These are phyloP conservation scores for Naegleria gruberi DNA, from an alignment of 208 protist species.

Conservation along the genomic window DNA sequence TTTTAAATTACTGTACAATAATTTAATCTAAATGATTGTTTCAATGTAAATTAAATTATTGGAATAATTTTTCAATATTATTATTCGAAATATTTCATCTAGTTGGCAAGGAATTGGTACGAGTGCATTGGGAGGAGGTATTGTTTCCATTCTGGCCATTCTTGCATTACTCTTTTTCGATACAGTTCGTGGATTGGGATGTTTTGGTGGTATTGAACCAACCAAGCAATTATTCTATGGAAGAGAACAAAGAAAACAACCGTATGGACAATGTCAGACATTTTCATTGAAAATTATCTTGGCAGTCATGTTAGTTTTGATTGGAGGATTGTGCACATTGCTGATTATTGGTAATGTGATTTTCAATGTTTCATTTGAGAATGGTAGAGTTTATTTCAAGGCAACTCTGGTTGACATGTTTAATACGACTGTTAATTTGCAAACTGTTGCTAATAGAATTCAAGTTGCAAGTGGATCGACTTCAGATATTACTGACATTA, in stretches of 20 bases:
- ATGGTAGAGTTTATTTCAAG: neutral
- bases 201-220: neutral
- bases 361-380: neutral
- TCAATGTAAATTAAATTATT: too few species aligned
- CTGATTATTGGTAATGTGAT: neutral
- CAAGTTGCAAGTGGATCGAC: neutral
- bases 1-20: neutral
- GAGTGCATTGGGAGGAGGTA: neutral
- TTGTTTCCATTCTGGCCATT: neutral
- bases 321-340: neutral
- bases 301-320: neutral
- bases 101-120: constrained; percentile 7
- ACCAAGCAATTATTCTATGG: neutral
- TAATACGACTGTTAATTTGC: neutral
- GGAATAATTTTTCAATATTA: too few species aligned
- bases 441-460: neutral
- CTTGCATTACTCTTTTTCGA: neutral
- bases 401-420: neutral
- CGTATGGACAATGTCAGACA: neutral
- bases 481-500: neutral
- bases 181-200: neutral
- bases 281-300: neutral
- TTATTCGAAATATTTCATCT: too few species aligned
- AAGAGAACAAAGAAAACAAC: neutral
- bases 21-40: too few species aligned